A percentile compares a stretch with the other conserved stretches of the same genome.
phyloP scores from a whole-genome alignment of 1,284 basidiomycete species.

The Cystobasidium pallidum region DNA sequence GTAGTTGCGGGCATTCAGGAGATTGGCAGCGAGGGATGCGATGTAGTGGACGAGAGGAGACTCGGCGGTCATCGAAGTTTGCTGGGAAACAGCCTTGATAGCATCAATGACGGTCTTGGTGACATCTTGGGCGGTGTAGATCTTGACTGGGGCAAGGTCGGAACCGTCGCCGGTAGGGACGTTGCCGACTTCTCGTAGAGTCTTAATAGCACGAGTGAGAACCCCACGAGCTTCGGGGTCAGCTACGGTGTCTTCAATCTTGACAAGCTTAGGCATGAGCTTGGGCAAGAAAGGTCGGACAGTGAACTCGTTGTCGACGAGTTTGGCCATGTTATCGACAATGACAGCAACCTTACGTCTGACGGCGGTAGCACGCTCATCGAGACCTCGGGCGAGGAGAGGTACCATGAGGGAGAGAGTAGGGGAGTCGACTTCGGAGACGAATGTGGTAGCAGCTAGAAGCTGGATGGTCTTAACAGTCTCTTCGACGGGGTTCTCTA shows the following conservation, averaged over 20 bases:
- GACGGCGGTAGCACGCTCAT: conserved; percentile 89
- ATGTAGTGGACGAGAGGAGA: conserved; percentile 72
- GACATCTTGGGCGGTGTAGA: conserved; percentile 70
- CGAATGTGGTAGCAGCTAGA: conserved; percentile 99
- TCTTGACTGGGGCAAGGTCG: conserved; percentile 79
- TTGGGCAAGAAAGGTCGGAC: conserved; percentile 96
- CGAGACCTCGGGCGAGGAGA: conserved; percentile 91
- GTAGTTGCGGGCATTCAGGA: conserved; percentile 88
- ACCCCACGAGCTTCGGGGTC: conserved; percentile 94
- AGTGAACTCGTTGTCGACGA: conserved; percentile 91
- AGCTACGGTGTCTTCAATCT: conserved; percentile 87
- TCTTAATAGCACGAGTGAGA: conserved; percentile 83
- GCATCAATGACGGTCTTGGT: conserved; percentile 69
- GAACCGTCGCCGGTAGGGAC: conserved; percentile 80
- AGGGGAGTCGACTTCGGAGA: conserved; percentile 98
- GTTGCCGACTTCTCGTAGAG: conserved; percentile 89
- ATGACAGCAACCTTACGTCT: conserved; percentile 98
- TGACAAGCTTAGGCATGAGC: conserved; percentile 90
- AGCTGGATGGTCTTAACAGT: conserved; percentile 93
- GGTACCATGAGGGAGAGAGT: conserved; percentile 99
- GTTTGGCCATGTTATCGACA: conserved; percentile 97
- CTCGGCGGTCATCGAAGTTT: conserved; percentile 58
- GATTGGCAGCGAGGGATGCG: conserved; percentile 76
- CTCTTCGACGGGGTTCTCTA: conserved; percentile 99
- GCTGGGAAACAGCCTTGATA: conserved; percentile 77